Evolutionary conservation across 2,329 filamentous ascomycete genomes (phyloP).

Genomic region (Trichophyton benhamiae): DNA sequence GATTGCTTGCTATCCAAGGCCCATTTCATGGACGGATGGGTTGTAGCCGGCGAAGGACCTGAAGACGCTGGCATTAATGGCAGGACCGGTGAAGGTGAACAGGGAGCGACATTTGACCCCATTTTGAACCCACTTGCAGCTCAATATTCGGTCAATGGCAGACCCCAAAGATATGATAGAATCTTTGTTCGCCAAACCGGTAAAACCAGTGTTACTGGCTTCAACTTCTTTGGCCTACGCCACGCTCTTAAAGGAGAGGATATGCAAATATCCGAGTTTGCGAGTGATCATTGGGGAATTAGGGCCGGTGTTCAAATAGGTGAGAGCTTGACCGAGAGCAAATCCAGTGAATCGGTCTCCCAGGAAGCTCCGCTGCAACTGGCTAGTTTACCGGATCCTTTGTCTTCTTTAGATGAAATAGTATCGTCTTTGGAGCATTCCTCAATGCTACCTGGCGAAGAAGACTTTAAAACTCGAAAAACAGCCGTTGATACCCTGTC

Average conservation of each 20-base stretch:
- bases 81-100: slow-evolving; percentile 44
- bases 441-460: slow-evolving; percentile 6
- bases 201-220: slow-evolving; percentile 33
- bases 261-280: slow-evolving; percentile 7
- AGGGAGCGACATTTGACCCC: slow-evolving; percentile 55
- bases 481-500: slow-evolving; percentile 9
- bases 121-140: slow-evolving; percentile 44
- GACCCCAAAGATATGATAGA: slow-evolving; percentile 55
- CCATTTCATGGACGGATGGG: slow-evolving; percentile 44
- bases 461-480: slow-evolving; percentile 5
- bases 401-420: neutral
- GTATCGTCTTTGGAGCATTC: slow-evolving; percentile 2
- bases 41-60: slow-evolving; percentile 33
- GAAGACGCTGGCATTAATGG: slow-evolving; percentile 26
- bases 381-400: neutral
- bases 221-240: slow-evolving; percentile 47
- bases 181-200: slow-evolving; percentile 41
- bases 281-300: slow-evolving; percentile 25
- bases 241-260: slow-evolving; percentile 11
- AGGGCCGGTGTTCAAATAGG: slow-evolving; percentile 4
- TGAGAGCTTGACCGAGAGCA: neutral
- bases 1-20: slow-evolving; percentile 37
- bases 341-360: neutral
- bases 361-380: neutral
- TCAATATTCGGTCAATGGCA: slow-evolving; percentile 39